These are phyloP conservation scores for Penicillium angulare DNA, from an alignment of 495 filamentous ascomycete species.

Conservation along the genomic window DNA sequence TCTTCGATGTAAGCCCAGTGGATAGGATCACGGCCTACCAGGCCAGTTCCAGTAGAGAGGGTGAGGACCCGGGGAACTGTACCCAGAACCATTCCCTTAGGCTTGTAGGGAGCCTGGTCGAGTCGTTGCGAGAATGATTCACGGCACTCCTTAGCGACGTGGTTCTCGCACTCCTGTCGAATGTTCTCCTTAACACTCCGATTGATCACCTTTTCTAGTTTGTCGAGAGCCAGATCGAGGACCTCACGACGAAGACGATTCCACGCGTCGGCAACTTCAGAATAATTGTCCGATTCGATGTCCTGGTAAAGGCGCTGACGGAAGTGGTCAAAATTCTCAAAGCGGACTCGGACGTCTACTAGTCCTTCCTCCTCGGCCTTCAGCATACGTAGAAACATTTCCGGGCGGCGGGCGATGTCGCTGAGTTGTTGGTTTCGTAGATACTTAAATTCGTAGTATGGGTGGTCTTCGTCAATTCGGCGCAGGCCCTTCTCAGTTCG, in stretches of 20 bases:
- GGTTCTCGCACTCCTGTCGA: conserved; percentile 86
- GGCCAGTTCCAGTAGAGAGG: conserved; percentile 74
- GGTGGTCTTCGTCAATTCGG: conserved; percentile 91
- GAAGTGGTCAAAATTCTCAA: conserved; percentile 74
- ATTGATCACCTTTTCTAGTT: conserved; percentile 79
- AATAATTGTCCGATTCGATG: conserved; percentile 90
- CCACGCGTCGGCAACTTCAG: conserved; percentile 93
- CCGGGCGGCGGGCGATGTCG: conserved; percentile 77
- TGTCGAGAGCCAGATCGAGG: conserved; percentile 73
- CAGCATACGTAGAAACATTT: conserved; percentile 91
- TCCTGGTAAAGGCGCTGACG: conserved; percentile 70
- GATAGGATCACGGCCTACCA: conserved; percentile 71
- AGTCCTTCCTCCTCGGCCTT: conserved; percentile 92
- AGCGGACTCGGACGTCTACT: conserved; percentile 74
- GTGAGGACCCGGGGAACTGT: conserved; percentile 84
- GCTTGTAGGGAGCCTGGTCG: conserved; percentile 94
- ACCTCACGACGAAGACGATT: conserved; percentile 82
- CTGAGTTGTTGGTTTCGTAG: conserved; percentile 79
- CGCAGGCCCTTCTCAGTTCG: conserved; percentile 93
- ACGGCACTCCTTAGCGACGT: conserved; percentile 75
- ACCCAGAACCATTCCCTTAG: conserved; percentile 87
- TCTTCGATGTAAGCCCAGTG: conserved; percentile 93
- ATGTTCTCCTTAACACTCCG: conserved; percentile 92
- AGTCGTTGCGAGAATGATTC: conserved; percentile 82
- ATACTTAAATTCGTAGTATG: conserved; percentile 98